phyloP scores from a whole-genome alignment of 2,329 filamentous ascomycete genomes.

The Sporothrix curviconia region DNA sequence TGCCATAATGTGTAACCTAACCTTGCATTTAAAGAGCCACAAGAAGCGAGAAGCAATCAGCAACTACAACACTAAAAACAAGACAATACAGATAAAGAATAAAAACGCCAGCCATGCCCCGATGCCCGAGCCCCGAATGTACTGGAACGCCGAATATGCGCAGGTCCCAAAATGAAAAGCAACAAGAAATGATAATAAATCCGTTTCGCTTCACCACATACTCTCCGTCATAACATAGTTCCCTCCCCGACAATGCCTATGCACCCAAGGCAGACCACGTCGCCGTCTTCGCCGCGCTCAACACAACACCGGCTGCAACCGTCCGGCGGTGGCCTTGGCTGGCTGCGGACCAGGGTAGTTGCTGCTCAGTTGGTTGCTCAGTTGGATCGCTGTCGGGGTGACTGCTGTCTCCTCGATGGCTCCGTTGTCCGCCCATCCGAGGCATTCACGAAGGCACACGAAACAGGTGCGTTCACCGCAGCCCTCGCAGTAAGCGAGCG shows the following conservation, averaged over 20 bases:
- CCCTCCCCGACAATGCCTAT: constrained; percentile 31
- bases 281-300: constrained; percentile 56
- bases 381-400: constrained; percentile 3
- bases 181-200: background rate
- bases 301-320: constrained; percentile 65
- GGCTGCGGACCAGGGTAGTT: constrained; percentile 29
- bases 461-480: constrained; percentile 60
- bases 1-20: background rate
- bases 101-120: background rate
- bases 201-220: too few relatives aligned
- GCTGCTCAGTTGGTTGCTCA: constrained; percentile 2
- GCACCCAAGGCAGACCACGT: constrained; percentile 61
- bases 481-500: constrained; percentile 56
- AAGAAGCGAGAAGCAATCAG: background rate
- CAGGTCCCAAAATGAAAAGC: background rate
- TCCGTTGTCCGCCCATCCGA: constrained; percentile 37
- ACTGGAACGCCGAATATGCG: background rate
- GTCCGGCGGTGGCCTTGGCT: constrained; percentile 42
- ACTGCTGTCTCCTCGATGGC: constrained; percentile 7
- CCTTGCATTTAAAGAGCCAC: background rate
- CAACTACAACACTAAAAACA: too few relatives aligned
- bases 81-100: background rate
- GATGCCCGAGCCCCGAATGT: background rate
- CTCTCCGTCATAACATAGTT: too few relatives aligned
- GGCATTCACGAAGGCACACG: constrained; percentile 60